Evolutionary conservation across 139 green algal genomes (phyloP).

Genomic region (Chlamydomonas schloesseri): DNA sequence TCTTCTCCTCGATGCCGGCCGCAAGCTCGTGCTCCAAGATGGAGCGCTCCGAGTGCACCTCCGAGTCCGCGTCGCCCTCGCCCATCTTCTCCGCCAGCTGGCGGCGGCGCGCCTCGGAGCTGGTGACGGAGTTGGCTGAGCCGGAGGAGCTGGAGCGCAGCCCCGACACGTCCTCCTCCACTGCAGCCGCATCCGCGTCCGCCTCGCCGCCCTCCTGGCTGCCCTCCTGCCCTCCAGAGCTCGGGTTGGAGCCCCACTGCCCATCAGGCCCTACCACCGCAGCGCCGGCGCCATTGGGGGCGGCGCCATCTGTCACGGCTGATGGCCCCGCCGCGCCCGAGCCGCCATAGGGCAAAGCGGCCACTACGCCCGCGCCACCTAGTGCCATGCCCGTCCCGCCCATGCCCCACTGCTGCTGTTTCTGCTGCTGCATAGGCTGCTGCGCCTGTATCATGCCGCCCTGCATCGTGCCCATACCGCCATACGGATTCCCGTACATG

Average conservation of each 20-base stretch:
- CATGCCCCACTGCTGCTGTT: too few species aligned
- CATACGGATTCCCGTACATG: neutral
- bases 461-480: neutral
- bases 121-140: too few species aligned
- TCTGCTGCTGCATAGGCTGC: too few species aligned
- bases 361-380: too few species aligned
- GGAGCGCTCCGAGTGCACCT: neutral
- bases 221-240: neutral
- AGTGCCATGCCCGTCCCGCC: too few species aligned
- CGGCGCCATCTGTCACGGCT: too few species aligned
- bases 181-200: neutral
- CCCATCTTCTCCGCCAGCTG: neutral
- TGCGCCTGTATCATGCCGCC: neutral
- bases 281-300: too few species aligned
- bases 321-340: too few species aligned
- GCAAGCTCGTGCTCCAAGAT: constrained; percentile 37
- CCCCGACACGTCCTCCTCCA: neutral
- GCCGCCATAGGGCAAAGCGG: too few species aligned
- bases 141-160: neutral
- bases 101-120: too few species aligned
- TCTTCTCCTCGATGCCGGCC: constrained; percentile 43
- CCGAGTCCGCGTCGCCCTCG: neutral
- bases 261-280: neutral
- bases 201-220: neutral
- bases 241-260: constrained; percentile 36